Base-by-base conservation (phyloP, 2,329 filamentous ascomycete species). In the Xylariaceae sp. region DNA sequence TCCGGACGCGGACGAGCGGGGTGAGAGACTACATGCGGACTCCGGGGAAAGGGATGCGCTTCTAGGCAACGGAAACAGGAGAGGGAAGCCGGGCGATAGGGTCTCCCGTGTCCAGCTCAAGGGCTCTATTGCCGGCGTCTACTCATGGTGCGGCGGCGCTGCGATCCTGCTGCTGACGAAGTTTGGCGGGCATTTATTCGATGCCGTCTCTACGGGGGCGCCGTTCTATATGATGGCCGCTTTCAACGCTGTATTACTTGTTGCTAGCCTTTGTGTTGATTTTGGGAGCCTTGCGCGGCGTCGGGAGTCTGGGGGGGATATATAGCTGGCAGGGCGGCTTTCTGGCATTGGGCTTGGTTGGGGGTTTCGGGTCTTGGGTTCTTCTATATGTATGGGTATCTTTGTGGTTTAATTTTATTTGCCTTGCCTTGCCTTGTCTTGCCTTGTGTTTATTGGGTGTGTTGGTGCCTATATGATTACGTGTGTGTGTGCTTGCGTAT, bases 151-250 rank as follows among this genome's bases (percentile, higher is more conserved):
- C 52, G 94, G 94, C 10, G 94, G 92, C 13, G 87, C 85, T 0
- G 94, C 92, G 0, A 99, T 99, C 49, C 71, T 99, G 51, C 72
- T 97, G 5, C 79, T 99, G 15, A 97, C 94, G 0, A 99, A 99
- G 72, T 70, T 94, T 3, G 94, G 94, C 12, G 94, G 94, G 0
- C 82, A 84, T 36, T 72, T 96, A 45, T 99, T 97, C 66, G 94
- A 99, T 69, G 77, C 71, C 18, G 74, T 85, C 49, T 86, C 85
- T 1, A 79, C 79, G 2, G 88, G 88, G 0, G 88, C 89, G 10
- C 94, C 94, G 0, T 97, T 99, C 69, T 96, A 91, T 68, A 86
- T 97, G 78, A 92, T 99, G 86, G 91, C 92, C 0, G 75, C 76
- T 0, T 97, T 97, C 69, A 97, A 97, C 67, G 88, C 73, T 0